These are phyloP conservation scores for Paxillus ammoniavirescens DNA, from an alignment of 768 basidiomycete species.

Conservation along the genomic window DNA sequence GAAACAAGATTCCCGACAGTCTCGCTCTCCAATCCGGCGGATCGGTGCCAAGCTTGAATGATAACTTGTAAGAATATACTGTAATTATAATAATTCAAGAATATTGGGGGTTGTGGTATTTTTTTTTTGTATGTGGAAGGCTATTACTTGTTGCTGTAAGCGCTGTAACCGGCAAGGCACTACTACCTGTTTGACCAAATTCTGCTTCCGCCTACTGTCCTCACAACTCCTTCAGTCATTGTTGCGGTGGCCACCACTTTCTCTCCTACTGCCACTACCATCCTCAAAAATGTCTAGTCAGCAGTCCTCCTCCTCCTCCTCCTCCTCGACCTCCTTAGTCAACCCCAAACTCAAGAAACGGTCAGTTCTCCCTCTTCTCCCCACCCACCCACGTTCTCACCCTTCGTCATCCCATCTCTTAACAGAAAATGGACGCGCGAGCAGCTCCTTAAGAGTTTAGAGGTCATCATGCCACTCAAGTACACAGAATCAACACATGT, in stretches of 20 bases:
- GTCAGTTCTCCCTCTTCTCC: slow-evolving; percentile 24
- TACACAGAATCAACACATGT: neutral
- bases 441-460: slow-evolving; percentile 39
- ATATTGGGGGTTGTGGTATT: slow-evolving; percentile 1
- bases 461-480: slow-evolving; percentile 30
- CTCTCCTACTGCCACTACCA: slow-evolving; percentile 39
- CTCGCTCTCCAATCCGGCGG: too few relatives aligned
- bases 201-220: slow-evolving; percentile 32
- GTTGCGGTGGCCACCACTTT: slow-evolving; percentile 40
- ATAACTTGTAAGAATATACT: neutral
- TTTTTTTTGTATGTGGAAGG: slow-evolving; percentile 4
- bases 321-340: slow-evolving; percentile 21
- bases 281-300: slow-evolving; percentile 30
- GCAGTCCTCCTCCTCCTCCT: slow-evolving; percentile 21
- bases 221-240: slow-evolving; percentile 38
- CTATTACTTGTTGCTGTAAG: slow-evolving; percentile 21
- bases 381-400: slow-evolving; percentile 8
- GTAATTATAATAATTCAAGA: neutral
- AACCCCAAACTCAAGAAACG: slow-evolving; percentile 31
- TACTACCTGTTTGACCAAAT: slow-evolving; percentile 31
- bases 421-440: slow-evolving; percentile 33
- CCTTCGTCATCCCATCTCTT: slow-evolving; percentile 26
- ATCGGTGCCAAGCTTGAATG: neutral
- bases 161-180: slow-evolving; percentile 38
- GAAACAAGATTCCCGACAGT: neutral